Evolutionary conservation across 78 protist genomes (phyloP).

Genomic region (Planoprotostelium fungivorum): DNA sequence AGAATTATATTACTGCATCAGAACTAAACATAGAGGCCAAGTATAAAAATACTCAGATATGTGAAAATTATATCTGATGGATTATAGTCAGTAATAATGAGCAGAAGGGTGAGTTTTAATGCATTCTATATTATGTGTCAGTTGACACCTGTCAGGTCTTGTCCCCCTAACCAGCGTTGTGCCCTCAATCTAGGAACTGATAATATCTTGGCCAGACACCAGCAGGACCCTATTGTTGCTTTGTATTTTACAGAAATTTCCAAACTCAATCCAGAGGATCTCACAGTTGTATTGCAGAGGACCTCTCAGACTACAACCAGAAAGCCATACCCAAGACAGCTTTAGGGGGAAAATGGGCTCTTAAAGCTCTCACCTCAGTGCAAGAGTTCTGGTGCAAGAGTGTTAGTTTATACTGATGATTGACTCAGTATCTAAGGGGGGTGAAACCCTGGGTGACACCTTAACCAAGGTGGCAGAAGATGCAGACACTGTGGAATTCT

Average conservation of each 20-base stretch:
- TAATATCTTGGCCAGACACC: background rate
- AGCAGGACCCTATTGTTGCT: background rate
- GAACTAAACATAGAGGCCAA: conserved; percentile 1
- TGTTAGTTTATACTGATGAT: background rate
- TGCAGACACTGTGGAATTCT: too few relatives aligned
- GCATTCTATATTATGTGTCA: background rate
- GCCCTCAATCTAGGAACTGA: background rate
- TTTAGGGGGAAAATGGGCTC: background rate
- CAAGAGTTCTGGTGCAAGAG: background rate
- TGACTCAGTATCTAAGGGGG: too few relatives aligned
- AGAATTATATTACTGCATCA: background rate
- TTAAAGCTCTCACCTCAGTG: background rate
- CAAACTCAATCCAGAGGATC: conserved; percentile 1
- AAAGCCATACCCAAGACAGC: background rate
- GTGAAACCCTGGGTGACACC: too few relatives aligned
- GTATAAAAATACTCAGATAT: background rate
- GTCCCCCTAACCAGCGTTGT: background rate
- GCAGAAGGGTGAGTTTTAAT: background rate
- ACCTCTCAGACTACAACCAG: background rate
- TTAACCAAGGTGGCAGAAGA: too few relatives aligned
- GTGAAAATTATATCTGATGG: background rate
- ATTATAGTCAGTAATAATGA: background rate
- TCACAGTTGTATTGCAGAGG: background rate
- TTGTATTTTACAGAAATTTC: background rate
- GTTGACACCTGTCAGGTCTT: conserved; percentile 1